Evolutionary conservation across 1,139 yeast genomes (phyloP).

Genomic region (Petasospora rhodanensis): DNA sequence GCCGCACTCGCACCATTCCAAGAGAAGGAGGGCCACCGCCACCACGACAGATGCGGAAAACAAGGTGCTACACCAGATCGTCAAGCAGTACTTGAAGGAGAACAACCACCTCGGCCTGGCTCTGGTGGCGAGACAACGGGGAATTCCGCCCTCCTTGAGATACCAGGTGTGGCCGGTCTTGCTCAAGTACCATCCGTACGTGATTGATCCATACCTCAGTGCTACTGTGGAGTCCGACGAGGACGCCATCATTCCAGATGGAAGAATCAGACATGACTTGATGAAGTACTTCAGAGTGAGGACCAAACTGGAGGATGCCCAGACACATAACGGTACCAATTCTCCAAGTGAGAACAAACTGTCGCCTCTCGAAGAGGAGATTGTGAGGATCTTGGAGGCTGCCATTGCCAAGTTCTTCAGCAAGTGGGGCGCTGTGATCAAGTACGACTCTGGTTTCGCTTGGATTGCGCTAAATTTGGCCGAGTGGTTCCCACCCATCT

Average conservation of each 20-base stretch:
- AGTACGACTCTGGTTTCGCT: constrained; percentile 75
- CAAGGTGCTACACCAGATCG: too few species aligned
- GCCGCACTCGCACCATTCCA: constrained; percentile 4
- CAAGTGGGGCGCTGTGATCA: constrained; percentile 77
- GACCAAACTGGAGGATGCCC: constrained; percentile 11
- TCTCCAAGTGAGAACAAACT: constrained; percentile 24
- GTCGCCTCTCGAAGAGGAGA: constrained; percentile 42
- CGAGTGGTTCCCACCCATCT: constrained; percentile 71
- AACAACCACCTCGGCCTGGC: constrained; percentile 50
- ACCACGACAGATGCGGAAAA: constrained; percentile 6
- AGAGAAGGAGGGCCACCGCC: too few species aligned
- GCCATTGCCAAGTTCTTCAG: constrained; percentile 60
- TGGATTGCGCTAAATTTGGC: constrained; percentile 89
- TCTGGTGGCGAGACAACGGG: constrained; percentile 73
- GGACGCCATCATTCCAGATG: constrained; percentile 26
- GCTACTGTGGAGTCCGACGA: constrained; percentile 38
- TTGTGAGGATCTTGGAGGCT: constrained; percentile 54
- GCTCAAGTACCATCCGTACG: constrained; percentile 80
- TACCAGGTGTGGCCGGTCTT: constrained; percentile 82
- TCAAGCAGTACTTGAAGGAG: constrained; percentile 21
- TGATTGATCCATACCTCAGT: constrained; percentile 63
- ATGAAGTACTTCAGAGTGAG: constrained; percentile 47
- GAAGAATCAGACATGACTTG: constrained; percentile 46
- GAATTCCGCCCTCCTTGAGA: constrained; percentile 80
- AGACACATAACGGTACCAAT: constrained; percentile 5